These are phyloP conservation scores for Fusarium succisae DNA, from an alignment of 2,329 filamentous ascomycete genomes.

Conservation along the genomic window DNA sequence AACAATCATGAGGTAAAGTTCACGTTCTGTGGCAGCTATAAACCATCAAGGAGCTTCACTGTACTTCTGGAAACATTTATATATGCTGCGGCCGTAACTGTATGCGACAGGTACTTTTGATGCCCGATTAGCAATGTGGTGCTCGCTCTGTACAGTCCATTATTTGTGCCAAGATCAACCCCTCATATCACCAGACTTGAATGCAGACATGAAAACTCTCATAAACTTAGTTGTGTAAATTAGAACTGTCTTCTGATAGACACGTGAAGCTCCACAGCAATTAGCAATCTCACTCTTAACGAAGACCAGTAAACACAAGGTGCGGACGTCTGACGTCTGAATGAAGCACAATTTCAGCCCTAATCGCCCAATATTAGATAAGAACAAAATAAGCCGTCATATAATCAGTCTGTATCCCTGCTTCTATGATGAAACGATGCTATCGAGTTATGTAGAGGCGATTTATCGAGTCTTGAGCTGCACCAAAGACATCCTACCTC, in stretches of 20 bases:
- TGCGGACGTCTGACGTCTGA: no score
- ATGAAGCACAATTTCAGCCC: background rate
- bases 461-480: background rate
- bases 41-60: accelerated
- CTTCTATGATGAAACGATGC: background rate
- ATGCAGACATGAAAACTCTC: no score
- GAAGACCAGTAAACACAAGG: background rate
- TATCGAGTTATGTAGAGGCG: background rate
- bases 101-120: no score
- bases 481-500: background rate
- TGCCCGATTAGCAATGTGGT: background rate
- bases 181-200: background rate
- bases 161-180: background rate
- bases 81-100: background rate
- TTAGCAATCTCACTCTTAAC: background rate
- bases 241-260: accelerated
- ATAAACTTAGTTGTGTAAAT: accelerated
- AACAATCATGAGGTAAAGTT: no score
- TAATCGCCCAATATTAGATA: accelerated
- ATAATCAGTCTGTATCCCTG: no score
- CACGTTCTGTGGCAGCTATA: background rate
- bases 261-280: no score
- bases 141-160: background rate
- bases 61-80: background rate
- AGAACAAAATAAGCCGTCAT: accelerated